Percentiles rank a stretch among this genome's conserved stretches.
Evolutionary conservation across 176 grass and related monocot species (phyloP).

Genomic region (Pontederia paniculata): DNA sequence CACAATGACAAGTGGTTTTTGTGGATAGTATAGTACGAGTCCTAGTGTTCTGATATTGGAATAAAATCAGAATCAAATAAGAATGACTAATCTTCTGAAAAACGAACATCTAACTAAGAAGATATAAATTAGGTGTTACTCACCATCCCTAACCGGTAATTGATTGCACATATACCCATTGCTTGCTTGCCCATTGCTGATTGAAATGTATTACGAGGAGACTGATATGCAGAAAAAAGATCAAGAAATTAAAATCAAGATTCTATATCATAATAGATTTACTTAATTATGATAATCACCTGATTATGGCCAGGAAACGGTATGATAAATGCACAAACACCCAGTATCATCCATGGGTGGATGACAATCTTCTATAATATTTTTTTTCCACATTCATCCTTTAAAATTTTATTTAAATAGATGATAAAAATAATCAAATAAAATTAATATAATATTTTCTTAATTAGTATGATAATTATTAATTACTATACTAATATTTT

Average conservation of each 20-base stretch:
- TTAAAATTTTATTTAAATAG: no score
- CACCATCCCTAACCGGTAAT: constrained; percentile 96
- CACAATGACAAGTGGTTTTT: constrained; percentile 98
- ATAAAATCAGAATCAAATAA: constrained; percentile 13
- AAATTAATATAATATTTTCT: no score
- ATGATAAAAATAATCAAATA: no score
- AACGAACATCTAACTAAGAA: constrained; percentile 9
- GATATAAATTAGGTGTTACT: constrained; percentile 13
- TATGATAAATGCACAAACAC: constrained; percentile 96
- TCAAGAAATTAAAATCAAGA: constrained; percentile 17
- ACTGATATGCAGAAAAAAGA: constrained; percentile 37
- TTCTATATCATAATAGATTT: background rate
- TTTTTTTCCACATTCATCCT: no score
- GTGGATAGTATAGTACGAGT: constrained; percentile 96
- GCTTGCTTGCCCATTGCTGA: constrained; percentile 99
- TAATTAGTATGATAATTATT: no score
- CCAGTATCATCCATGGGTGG: constrained; percentile 91
- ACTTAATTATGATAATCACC: constrained; percentile 32
- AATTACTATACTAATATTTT: no score
- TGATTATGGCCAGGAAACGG: constrained; percentile 99
- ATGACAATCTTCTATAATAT: no score
- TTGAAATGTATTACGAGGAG: constrained; percentile 99
- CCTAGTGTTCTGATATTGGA: constrained; percentile 63
- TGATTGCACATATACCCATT: constrained; percentile 99
- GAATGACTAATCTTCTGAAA: background rate